Evolutionary conservation across 768 basidiomycete genomes (phyloP).

Genomic region (Pilatotrama ljubarskyi): DNA sequence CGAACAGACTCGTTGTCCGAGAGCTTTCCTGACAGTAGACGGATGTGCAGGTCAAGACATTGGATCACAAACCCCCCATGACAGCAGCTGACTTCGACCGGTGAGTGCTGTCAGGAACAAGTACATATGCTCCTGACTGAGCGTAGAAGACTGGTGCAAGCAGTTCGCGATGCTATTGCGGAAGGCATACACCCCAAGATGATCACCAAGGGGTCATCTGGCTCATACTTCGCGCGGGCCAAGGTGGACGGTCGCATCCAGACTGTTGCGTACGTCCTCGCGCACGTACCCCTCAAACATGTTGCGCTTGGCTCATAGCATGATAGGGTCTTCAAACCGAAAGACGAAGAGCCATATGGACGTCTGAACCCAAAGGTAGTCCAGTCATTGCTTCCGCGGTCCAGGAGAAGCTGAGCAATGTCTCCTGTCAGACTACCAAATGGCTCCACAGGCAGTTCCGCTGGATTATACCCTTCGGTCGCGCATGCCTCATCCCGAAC

Average conservation of each 20-base stretch:
- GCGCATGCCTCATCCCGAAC: slow-evolving; percentile 87
- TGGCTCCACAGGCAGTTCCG: slow-evolving; percentile 88
- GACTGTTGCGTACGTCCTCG: slow-evolving; percentile 58
- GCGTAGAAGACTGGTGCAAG: slow-evolving; percentile 54
- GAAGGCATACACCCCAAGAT: slow-evolving; percentile 88
- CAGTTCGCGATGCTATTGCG: slow-evolving; percentile 65
- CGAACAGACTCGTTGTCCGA: background rate
- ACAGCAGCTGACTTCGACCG: slow-evolving; percentile 68
- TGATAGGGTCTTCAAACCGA: slow-evolving; percentile 84
- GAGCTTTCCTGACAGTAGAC: background rate
- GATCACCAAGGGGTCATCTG: slow-evolving; percentile 87
- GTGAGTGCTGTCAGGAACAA: slow-evolving; percentile 45
- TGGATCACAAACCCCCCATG: slow-evolving; percentile 81
- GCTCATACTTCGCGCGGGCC: slow-evolving; percentile 88
- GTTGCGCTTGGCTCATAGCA: background rate
- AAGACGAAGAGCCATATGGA: slow-evolving; percentile 89
- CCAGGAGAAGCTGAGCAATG: background rate
- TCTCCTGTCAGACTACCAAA: slow-evolving; percentile 65
- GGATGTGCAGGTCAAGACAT: slow-evolving; percentile 60
- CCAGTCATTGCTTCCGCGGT: background rate
- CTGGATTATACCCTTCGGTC: slow-evolving; percentile 89
- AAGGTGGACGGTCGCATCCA: slow-evolving; percentile 76
- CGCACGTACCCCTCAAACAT: background rate
- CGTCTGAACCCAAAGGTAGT: slow-evolving; percentile 80
- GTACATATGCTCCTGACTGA: slow-evolving; percentile 14